Evolutionary conservation across 2,329 filamentous ascomycete species (phyloP), one percentile per base, ranked within the genome.

Genomic region (Monilinia polystroma): DNA sequence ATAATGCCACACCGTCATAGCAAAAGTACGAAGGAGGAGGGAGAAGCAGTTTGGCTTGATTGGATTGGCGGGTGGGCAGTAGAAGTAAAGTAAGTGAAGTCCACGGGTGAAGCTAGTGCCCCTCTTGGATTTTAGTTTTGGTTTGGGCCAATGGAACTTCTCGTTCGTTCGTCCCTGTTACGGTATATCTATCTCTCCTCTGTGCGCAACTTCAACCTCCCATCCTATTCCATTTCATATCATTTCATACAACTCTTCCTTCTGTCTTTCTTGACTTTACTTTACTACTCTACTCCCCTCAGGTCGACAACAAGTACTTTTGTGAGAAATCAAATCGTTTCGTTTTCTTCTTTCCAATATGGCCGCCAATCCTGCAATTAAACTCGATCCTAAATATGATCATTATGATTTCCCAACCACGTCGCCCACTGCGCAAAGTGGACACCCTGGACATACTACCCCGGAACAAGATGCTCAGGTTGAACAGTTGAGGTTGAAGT

Each of bases 351-450:
- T 29, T 5, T 35, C 68, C 66, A 72, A 45, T 16, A 77, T 77
- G 75, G 71, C 74, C 35, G 66, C 60, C 68, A 69, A 66, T 16
- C 68, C 70, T 7, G 26, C 68, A 14, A 66, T 74, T 5, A 81
- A 86, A 78, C 77, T 92, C 75, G 89, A 96, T 80, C 85, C 91
- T 78, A 97, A 97, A 82, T 96, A 98, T 84, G 95, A 98, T 82
- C 79, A 96, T 83, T 98, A 95, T 80, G 93, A 97, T 80, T 98
- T 87, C 83, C 95, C 95, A 70, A 92, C 89, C 71, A 89, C 86
- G 70, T 87, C 92, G 57, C 86, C 90, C 66, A 86, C 87, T 73
- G 78, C 84, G 57, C 86, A 89, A 77, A 82, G 83, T 74, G 95
- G 95, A 72, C 93, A 97, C 79, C 89, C 94, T 70, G 95, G 95